phyloP scores from a whole-genome alignment of 2,329 filamentous ascomycete species.

The Fusarium algeriense region DNA sequence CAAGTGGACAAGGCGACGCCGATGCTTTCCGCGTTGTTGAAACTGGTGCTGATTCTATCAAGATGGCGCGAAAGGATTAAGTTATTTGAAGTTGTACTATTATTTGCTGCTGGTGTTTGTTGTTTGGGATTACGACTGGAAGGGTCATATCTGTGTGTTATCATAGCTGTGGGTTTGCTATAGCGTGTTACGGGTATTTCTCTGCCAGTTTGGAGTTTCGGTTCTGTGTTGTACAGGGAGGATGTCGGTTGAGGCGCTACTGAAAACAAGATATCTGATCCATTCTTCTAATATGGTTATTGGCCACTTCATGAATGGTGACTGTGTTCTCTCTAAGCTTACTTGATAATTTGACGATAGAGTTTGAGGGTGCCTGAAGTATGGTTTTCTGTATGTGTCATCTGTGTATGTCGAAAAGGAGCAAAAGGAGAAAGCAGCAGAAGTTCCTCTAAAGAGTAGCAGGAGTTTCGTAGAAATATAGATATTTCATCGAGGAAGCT shows the following conservation, averaged over 20 bases:
- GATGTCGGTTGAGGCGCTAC: not conserved
- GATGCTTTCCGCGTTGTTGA: constrained; percentile 83
- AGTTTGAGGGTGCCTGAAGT: too few species aligned
- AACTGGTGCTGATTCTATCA: constrained; percentile 71
- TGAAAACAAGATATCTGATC: not conserved
- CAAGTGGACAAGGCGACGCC: constrained; percentile 80
- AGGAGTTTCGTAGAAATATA: too few species aligned
- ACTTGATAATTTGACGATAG: too few species aligned
- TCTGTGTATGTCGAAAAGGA: too few species aligned
- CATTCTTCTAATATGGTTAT: not conserved
- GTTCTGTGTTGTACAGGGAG: not conserved
- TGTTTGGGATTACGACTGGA: not conserved
- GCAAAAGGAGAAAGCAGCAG: too few species aligned
- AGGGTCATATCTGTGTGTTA: not conserved
- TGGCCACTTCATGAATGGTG: accelerated
- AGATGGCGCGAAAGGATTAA: constrained; percentile 50
- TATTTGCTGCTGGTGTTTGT: not conserved
- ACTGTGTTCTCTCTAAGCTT: too few species aligned
- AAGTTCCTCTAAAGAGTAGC: too few species aligned
- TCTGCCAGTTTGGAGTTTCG: not conserved
- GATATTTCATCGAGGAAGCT: too few species aligned
- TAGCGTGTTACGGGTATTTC: not conserved
- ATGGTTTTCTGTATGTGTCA: too few species aligned
- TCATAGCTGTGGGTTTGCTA: constrained; percentile 5
- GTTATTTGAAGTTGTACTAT: not conserved